phyloP scores from a whole-genome alignment of 1,284 basidiomycete genomes.

The Papiliotrema terrestris region DNA sequence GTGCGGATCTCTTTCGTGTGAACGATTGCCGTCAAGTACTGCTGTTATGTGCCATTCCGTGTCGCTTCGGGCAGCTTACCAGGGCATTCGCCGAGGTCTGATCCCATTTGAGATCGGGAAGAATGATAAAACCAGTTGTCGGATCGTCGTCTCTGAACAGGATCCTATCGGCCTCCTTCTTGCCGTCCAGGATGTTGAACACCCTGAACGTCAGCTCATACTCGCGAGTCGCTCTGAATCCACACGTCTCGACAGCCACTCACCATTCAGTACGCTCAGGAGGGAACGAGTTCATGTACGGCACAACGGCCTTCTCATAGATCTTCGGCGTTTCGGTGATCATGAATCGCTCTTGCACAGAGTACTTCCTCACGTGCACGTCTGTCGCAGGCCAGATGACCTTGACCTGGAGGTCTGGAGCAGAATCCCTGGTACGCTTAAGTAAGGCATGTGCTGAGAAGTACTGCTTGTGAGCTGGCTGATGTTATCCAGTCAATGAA shows the following conservation, averaged over 20 bases:
- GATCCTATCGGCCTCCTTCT: conserved; percentile 73
- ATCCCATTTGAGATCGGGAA: conserved; percentile 96
- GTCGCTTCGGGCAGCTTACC: conserved; percentile 15
- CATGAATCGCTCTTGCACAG: conserved; percentile 66
- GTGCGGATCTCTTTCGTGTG: conserved; percentile 59
- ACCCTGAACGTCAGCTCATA: conserved; percentile 59
- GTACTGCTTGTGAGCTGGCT: conserved; percentile 33
- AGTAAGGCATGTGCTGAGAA: conserved; percentile 44
- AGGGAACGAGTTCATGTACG: conserved; percentile 74
- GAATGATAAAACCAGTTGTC: conserved; percentile 66
- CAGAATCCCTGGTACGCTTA: conserved; percentile 5
- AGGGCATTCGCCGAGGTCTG: conserved; percentile 57
- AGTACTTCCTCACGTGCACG: conserved; percentile 81
- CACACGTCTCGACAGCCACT: conserved; percentile 15
- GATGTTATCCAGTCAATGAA: conserved; percentile 29
- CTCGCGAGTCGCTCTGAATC: too few relatives aligned
- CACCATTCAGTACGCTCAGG: conserved; percentile 76
- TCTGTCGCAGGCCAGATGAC: conserved; percentile 79
- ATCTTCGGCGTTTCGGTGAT: conserved; percentile 75
- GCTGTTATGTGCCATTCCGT: conserved; percentile 8
- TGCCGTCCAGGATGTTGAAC: conserved; percentile 75
- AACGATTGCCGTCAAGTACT: conserved; percentile 73
- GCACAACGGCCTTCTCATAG: conserved; percentile 66
- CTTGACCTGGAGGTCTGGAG: conserved; percentile 54
- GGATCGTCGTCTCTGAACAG: conserved; percentile 61